phyloP scores from a whole-genome alignment of 2,329 filamentous ascomycete genomes.

The Rhinocladiella mackenziei region DNA sequence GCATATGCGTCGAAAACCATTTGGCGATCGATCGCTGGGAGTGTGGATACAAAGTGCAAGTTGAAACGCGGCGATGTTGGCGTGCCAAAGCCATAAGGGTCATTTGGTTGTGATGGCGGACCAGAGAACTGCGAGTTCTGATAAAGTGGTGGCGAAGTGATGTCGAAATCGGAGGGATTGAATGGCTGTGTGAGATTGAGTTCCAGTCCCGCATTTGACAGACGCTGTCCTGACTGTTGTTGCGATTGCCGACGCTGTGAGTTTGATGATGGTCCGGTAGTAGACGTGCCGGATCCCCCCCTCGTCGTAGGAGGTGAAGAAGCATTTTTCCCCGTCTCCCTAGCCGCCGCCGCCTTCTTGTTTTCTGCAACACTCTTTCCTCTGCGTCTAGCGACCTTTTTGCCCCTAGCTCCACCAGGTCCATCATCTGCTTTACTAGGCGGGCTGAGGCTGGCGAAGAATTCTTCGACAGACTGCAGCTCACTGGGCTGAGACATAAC shows the following conservation, averaged over 20 bases:
- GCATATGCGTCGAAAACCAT: constrained; percentile 71
- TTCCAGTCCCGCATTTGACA: constrained; percentile 9
- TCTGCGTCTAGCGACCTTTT: constrained; percentile 41
- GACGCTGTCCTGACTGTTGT: constrained; percentile 5
- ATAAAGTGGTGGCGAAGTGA: constrained; percentile 25
- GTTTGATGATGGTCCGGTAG: constrained; percentile 6
- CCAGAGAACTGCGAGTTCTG: constrained; percentile 19
- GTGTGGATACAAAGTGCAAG: constrained; percentile 36
- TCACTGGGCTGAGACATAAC: constrained; percentile 85
- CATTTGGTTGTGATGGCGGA: constrained; percentile 9
- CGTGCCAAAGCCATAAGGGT: constrained; percentile 31
- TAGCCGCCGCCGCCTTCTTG: constrained; percentile 28
- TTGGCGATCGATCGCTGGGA: constrained; percentile 70
- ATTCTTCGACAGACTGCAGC: constrained; percentile 90
- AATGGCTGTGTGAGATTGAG: constrained; percentile 26
- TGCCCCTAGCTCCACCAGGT: constrained; percentile 37
- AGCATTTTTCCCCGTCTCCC: constrained; percentile 11
- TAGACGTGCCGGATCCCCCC: neutral
- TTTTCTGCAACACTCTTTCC: constrained; percentile 36
- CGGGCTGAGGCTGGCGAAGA: constrained; percentile 76
- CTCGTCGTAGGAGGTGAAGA: constrained; percentile 3
- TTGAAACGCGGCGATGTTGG: constrained; percentile 36
- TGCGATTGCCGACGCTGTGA: constrained; percentile 11
- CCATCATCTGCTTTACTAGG: constrained; percentile 45
- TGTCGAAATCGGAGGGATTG: constrained; percentile 26